Evolutionary conservation across 257 asterid species (phyloP).

Genomic region (Solanum lycopersicoides): DNA sequence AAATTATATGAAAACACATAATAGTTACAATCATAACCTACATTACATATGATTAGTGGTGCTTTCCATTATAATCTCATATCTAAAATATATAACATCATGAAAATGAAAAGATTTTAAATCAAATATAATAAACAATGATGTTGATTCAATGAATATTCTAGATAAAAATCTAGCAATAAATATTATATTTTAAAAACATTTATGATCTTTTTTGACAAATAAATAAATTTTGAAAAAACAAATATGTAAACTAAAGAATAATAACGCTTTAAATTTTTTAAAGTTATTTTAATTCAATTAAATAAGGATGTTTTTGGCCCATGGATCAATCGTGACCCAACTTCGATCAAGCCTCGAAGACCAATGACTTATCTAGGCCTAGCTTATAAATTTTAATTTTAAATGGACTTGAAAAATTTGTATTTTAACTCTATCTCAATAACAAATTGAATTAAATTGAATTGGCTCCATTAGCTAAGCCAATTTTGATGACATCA

Average conservation of each 20-base stretch:
- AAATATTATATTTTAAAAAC: no score
- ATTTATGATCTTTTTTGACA: no score
- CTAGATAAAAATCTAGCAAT: neutral
- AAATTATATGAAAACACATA: neutral
- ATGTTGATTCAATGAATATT: neutral
- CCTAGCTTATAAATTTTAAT: neutral
- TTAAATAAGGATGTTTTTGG: neutral
- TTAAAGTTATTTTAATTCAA: neutral
- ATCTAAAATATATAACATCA: neutral
- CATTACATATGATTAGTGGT: neutral
- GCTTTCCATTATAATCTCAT: neutral
- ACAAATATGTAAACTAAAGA: neutral
- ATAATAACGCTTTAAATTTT: neutral
- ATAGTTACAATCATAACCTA: neutral
- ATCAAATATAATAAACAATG: no score
- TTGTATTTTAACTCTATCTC: neutral
- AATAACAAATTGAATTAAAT: no score
- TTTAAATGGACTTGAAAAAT: no score
- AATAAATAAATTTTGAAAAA: neutral
- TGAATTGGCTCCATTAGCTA: neutral
- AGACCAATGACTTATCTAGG: neutral
- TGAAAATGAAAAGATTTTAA: neutral
- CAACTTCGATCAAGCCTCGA: neutral
- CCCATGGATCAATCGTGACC: neutral
- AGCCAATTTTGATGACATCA: neutral